Conservation (phyloP, 148 eudicot species). For the Persicaria tinctoria region DNA sequence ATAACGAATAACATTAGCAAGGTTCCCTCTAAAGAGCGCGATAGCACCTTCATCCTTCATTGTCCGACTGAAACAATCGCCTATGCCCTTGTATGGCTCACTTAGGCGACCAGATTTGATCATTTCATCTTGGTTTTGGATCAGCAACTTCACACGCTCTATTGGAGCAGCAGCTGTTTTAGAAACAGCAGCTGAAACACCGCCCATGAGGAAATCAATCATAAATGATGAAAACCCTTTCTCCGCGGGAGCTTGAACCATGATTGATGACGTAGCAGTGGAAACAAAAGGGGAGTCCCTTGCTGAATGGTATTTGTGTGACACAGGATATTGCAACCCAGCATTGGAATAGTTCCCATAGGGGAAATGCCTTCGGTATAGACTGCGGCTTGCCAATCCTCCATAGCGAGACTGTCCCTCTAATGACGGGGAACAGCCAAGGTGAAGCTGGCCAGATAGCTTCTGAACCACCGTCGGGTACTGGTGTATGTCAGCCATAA, state of each 20-base stretch:
- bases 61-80: constrained; percentile 64
- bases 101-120: constrained; percentile 62
- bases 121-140: constrained; percentile 89
- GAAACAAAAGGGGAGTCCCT: constrained; percentile 5
- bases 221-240: constrained; percentile 48
- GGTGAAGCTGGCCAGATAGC: constrained; percentile 35
- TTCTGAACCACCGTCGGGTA: constrained; percentile 41
- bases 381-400: constrained; percentile 34
- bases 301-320: constrained; percentile 14
- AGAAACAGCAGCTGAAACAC: constrained; percentile 83
- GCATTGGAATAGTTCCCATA: constrained; percentile 42
- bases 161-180: constrained; percentile 88
- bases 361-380: constrained; percentile 36
- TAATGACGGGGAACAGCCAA: constrained; percentile 36
- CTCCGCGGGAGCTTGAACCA: constrained; percentile 69
- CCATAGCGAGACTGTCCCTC: constrained; percentile 25
- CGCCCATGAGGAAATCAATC: constrained; percentile 82
- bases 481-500: constrained; percentile 55
- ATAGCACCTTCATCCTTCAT: constrained; percentile 49
- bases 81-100: constrained; percentile 79
- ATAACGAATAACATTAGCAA: constrained; percentile 77
- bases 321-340: constrained; percentile 41
- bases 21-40: constrained; percentile 81
- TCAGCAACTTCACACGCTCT: constrained; percentile 82
- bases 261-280: constrained; percentile 39